Percentiles rank a stretch among this genome's conserved stretches.
phyloP scores from a whole-genome alignment of 2,329 filamentous ascomycete species.

The Arthrobotrys entomopaga region DNA sequence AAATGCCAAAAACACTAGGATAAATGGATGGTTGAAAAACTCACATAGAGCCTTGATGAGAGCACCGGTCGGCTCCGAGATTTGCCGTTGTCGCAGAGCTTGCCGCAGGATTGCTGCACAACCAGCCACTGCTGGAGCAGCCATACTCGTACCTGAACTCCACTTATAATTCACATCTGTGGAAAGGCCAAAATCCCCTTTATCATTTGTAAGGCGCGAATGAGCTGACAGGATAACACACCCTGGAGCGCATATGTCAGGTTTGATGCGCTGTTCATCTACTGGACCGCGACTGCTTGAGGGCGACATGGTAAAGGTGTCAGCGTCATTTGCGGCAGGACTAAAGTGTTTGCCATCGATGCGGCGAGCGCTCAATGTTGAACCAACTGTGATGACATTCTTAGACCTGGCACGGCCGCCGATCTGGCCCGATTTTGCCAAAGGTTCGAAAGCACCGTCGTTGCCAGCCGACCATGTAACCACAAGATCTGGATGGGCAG shows the following conservation, averaged over 20 bases:
- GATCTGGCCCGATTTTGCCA: not conserved
- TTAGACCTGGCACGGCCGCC: not conserved
- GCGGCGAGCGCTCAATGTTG: not conserved
- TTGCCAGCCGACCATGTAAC: slow-evolving; percentile 9
- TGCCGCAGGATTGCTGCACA: slow-evolving; percentile 3
- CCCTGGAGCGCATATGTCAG: slow-evolving; percentile 1
- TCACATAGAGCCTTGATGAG: slow-evolving; percentile 3
- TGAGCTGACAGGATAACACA: slow-evolving; percentile 1
- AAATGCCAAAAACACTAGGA: too few species aligned
- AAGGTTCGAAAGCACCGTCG: not conserved
- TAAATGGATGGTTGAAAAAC: slow-evolving; percentile 6
- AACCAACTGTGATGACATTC: slow-evolving; percentile 7
- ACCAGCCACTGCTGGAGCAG: slow-evolving; percentile 1
- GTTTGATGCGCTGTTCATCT: slow-evolving; percentile 1
- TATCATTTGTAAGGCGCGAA: not conserved
- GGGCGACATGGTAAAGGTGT: not conserved
- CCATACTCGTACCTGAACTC: slow-evolving; percentile 2
- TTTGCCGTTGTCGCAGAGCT: not conserved
- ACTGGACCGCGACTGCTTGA: slow-evolving; percentile 1
- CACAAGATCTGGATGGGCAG: not conserved
- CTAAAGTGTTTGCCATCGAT: not conserved
- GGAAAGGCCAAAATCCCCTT: not conserved
- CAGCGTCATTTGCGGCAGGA: not conserved
- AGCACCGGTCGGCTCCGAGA: not conserved
- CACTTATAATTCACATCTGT: too few species aligned